Percentiles rank a stretch among this genome's conserved stretches.
These are phyloP conservation scores for Lentinula guzmanii DNA, from an alignment of 768 basidiomycete genomes.

Conservation along the genomic window DNA sequence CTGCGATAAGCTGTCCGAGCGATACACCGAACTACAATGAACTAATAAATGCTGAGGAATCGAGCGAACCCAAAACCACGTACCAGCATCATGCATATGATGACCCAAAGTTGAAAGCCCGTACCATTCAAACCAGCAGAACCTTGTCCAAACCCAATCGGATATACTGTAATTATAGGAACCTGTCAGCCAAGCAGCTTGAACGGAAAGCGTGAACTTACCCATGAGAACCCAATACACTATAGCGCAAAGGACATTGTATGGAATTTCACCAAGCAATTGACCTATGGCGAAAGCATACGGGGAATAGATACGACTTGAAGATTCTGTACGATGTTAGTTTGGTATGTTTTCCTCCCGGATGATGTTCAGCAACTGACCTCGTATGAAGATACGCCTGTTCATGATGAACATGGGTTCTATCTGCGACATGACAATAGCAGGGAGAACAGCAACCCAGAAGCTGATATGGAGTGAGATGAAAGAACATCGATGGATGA, in stretches of 20 bases:
- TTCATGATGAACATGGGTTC: conserved; percentile 81
- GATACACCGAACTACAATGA: conserved; percentile 54
- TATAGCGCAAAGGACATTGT: conserved; percentile 60
- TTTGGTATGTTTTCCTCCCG: conserved; percentile 9
- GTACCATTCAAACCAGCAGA: conserved; percentile 52
- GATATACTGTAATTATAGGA: conserved; percentile 32
- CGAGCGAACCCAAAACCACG: neutral
- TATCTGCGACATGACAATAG: conserved; percentile 74
- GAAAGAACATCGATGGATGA: neutral
- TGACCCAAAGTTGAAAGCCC: conserved; percentile 66
- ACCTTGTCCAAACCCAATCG: conserved; percentile 60
- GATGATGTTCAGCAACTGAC: conserved; percentile 1
- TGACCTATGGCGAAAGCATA: conserved; percentile 83
- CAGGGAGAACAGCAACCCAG: conserved; percentile 63
- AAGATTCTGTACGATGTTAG: conserved; percentile 44
- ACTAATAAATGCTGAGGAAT: neutral
- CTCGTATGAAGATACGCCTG: conserved; percentile 40
- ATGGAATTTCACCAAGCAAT: conserved; percentile 76
- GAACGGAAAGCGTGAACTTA: conserved; percentile 7
- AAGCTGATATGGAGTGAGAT: conserved; percentile 32
- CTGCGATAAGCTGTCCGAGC: conserved; percentile 67
- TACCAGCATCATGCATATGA: conserved; percentile 57
- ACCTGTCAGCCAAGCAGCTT: neutral
- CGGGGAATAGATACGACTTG: conserved; percentile 81
- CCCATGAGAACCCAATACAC: conserved; percentile 78